Conservation (phyloP, 1,139 yeast genomes). For the Yamadazyma aaseri region DNA sequence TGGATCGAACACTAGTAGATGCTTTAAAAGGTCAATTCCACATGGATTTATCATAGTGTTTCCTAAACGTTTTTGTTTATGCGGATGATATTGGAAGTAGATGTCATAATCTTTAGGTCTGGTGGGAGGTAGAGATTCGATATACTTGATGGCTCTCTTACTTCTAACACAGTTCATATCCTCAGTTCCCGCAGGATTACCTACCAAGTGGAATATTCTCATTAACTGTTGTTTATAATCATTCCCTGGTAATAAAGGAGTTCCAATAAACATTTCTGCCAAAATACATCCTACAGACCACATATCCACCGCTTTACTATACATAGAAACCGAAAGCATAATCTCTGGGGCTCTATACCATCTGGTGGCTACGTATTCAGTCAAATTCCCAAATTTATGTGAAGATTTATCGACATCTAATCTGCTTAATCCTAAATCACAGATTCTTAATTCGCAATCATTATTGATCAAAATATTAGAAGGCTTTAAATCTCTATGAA, state of each 20-base stretch:
- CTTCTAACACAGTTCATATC: slow-evolving; percentile 59
- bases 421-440: slow-evolving; percentile 56
- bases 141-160: slow-evolving; percentile 60
- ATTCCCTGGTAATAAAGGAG: slow-evolving; percentile 77
- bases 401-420: slow-evolving; percentile 28
- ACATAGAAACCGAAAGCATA: slow-evolving; percentile 67
- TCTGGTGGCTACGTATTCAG: slow-evolving; percentile 77
- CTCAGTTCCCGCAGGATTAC: slow-evolving; percentile 53
- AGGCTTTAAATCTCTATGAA: slow-evolving; percentile 43
- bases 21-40: slow-evolving; percentile 76
- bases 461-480: slow-evolving; percentile 34
- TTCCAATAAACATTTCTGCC: slow-evolving; percentile 61
- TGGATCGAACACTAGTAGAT: slow-evolving; percentile 79
- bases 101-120: slow-evolving; percentile 7
- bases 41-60: slow-evolving; percentile 49
- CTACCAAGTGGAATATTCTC: slow-evolving; percentile 59
- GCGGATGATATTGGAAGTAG: slow-evolving; percentile 19
- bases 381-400: slow-evolving; percentile 30
- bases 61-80: slow-evolving; percentile 18
- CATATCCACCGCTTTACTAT: slow-evolving; percentile 69
- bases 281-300: slow-evolving; percentile 82
- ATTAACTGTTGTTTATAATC: slow-evolving; percentile 68
- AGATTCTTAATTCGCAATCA: slow-evolving; percentile 44
- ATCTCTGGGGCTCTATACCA: slow-evolving; percentile 84
- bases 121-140: slow-evolving; percentile 31